Base-by-base conservation (phyloP, 2,329 filamentous ascomycete species). In the Penicillium sp. region DNA sequence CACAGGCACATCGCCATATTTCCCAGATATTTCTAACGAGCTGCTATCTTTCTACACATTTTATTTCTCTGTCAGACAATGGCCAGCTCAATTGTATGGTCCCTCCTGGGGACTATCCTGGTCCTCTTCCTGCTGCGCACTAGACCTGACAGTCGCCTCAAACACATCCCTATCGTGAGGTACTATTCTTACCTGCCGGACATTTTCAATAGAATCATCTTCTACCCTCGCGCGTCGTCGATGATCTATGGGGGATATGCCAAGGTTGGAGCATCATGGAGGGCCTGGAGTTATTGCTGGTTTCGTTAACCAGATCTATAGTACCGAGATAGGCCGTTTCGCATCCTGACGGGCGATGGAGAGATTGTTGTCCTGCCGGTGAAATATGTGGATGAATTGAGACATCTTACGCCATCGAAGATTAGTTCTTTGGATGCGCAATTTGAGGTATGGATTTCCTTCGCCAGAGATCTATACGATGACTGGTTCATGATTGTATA, bases 351-450 rank as follows among this genome's bases (percentile, higher is more conserved):
- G 11, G 41, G 51, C 2, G 56, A 61, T 36, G 52, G 52, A 7
- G 55, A 60, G 36, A 25, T 60, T 16, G 41, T 58, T 6, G 47
- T 60, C 3, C 35, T 61, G 30, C 57, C 58, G 9, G 33, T 39
- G 3, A 56, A 47, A 13, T 61, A 60, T 32, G 40, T 54, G 3
- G 32, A 50, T 18, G 55, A 59, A 28, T 32, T 61, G 6, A 48
- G 45, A 16, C 36, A 44, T 12, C 7, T 55, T 3, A 39, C 47
- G 11, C 32, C 44, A 4, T 45, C 43, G 1, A 42, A 37, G 8
- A 15, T 59, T n/a, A 59, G 51, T 29, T 48, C 52, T 11, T n/a
- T 59, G 17, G 48, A 57, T 41, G 53, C 57, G 3, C 51, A 57
- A 31, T 57, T 47, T 31, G 48, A 52, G 31, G 57, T 59, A 41